Evolutionary conservation across 2,329 filamentous ascomycete species (phyloP).

Genomic region (Blastomyces silverae): DNA sequence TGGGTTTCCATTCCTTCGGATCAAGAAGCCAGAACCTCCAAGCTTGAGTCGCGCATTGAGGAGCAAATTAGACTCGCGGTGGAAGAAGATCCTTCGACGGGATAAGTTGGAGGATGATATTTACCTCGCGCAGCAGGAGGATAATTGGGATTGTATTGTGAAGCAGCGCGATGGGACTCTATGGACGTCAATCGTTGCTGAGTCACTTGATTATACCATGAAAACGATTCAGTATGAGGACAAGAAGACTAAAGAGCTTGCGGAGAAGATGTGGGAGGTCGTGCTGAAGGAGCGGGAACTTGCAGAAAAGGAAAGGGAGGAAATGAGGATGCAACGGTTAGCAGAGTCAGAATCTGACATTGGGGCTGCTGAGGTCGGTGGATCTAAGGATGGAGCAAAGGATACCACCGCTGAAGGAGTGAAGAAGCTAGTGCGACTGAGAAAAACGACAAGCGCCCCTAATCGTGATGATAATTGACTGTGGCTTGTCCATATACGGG

Average conservation of each 20-base stretch:
- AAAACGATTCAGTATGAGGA: constrained; percentile 27
- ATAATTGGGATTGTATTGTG: constrained; percentile 38
- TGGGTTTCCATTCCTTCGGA: constrained; percentile 40
- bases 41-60: constrained; percentile 35
- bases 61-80: constrained; percentile 32
- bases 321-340: constrained; percentile 16
- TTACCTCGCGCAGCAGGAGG: constrained; percentile 36
- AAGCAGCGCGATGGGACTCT: constrained; percentile 20
- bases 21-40: constrained; percentile 41
- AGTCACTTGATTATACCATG: constrained; percentile 23
- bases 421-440: background rate
- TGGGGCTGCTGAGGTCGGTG: background rate
- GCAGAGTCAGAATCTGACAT: background rate
- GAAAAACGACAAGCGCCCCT: background rate
- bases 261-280: constrained; percentile 36
- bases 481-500: background rate
- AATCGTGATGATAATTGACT: background rate
- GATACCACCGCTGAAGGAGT: background rate
- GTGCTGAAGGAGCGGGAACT: constrained; percentile 37
- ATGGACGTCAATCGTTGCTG: constrained; percentile 26
- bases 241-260: constrained; percentile 26
- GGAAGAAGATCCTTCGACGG: constrained; percentile 31
- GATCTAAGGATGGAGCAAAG: background rate
- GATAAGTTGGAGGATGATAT: constrained; percentile 29
- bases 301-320: constrained; percentile 29